Percentiles rank a stretch among this genome's conserved stretches.
These are phyloP conservation scores for Apiotrichum gamsii DNA, from an alignment of 1,284 basidiomycete species.

Conservation along the genomic window DNA sequence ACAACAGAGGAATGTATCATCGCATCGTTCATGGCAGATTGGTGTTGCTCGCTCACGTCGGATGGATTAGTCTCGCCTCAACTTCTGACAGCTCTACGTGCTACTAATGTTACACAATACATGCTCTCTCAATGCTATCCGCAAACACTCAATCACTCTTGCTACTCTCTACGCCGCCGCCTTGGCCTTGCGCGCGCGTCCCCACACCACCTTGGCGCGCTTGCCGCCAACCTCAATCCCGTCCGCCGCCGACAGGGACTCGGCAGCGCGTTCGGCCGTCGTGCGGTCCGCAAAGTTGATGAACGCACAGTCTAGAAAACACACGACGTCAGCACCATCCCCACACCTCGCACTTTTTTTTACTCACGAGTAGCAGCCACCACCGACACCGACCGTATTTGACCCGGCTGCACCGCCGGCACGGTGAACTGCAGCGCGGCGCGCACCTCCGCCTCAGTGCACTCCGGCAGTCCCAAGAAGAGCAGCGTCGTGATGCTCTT, in stretches of 20 bases:
- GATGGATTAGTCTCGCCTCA: no score
- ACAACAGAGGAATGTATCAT: constrained; percentile 6
- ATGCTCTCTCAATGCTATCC: no score
- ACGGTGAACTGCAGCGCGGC: constrained; percentile 66
- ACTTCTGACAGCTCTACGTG: no score
- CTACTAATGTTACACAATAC: no score
- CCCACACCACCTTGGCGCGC: constrained; percentile 78
- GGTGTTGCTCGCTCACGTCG: not conserved
- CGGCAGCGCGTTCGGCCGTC: constrained; percentile 77
- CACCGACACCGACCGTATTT: constrained; percentile 75
- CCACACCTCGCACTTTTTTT: no score
- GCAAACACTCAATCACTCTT: no score
- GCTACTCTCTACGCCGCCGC: constrained; percentile 3
- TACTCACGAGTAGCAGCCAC: constrained; percentile 54
- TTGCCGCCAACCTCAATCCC: constrained; percentile 80
- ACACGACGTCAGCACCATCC: no score
- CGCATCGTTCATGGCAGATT: constrained; percentile 7
- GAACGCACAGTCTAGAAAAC: constrained; percentile 90
- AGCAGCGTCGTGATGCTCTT: constrained; percentile 79
- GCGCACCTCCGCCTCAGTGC: constrained; percentile 70
- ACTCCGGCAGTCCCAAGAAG: constrained; percentile 71
- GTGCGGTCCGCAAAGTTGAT: constrained; percentile 80
- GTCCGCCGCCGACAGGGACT: constrained; percentile 64
- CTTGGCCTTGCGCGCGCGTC: constrained; percentile 55
- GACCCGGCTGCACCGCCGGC: constrained; percentile 62